Conservation (phyloP, 768 basidiomycete species). For the Collybiopsis confluens region DNA sequence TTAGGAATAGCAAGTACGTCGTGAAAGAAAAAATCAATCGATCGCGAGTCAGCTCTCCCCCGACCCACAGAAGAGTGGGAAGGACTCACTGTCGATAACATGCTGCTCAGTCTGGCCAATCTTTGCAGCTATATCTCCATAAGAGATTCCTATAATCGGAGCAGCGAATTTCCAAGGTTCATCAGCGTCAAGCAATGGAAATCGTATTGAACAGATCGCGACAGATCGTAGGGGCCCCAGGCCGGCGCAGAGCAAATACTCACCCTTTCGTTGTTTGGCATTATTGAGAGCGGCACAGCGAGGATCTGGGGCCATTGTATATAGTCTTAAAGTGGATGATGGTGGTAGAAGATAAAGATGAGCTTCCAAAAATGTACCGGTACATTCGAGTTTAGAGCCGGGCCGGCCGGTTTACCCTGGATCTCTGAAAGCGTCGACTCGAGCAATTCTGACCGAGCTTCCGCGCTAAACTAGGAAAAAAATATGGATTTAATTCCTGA, state of each 20-base stretch:
- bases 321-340: not conserved
- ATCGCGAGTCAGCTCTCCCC: too few relatives aligned
- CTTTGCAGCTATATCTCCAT: conserved; percentile 42
- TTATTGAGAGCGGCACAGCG: conserved; percentile 55
- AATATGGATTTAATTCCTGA: too few relatives aligned
- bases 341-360: not conserved
- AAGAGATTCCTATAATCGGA: conserved; percentile 51
- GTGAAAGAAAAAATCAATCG: too few relatives aligned
- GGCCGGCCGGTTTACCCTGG: too few relatives aligned
- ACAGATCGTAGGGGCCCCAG: not conserved
- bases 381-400: not conserved
- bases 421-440: too few relatives aligned
- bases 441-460: too few relatives aligned
- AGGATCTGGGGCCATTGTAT: conserved; percentile 45
- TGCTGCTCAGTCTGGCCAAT: conserved; percentile 40
- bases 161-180: too few relatives aligned
- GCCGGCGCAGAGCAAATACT: conserved; percentile 6
- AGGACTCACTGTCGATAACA: conserved; percentile 48
- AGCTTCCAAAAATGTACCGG: not conserved
- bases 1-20: too few relatives aligned
- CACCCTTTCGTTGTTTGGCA: conserved; percentile 49
- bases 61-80: not conserved
- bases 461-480: too few relatives aligned
- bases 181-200: too few relatives aligned
- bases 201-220: too few relatives aligned